Base-by-base conservation (phyloP, 2,329 filamentous ascomycete species). In the Emericellopsis atlantica region DNA sequence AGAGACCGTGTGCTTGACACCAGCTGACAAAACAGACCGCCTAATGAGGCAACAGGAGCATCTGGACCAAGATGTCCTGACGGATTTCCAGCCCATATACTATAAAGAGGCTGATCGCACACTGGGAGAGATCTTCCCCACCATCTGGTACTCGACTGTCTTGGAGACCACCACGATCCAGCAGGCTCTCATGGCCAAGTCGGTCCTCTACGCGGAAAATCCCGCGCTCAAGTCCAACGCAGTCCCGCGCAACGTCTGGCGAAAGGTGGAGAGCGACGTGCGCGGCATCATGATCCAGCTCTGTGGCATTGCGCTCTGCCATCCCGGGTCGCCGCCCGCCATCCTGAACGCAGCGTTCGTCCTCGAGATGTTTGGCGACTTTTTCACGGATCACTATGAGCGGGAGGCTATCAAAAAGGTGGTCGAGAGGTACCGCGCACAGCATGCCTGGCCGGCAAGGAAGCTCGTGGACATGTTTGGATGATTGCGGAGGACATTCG, bases 351-450 rank as follows among this genome's bases (percentile, higher is more conserved):
- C 61, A 0, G 58, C 57, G 0, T 58, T 64, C 31, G 59, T 60
- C 5, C 62, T 64, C 44, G 58, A 63, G 48, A 43, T 64, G n/a
- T 64, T 64, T 22, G 59, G 60, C 1, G 61, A 64, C 39, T 64
- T 61, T 37, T 64, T 64, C 44, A 63, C 60, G 2, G 61, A 64
- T 40, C 51, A 49, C 9, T 63, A 61, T 36, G 61, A 64, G 43
- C 50, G 60, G 1, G 48, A 49, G 16, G 61, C 60, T 1, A 42
- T 64, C 49, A 55, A 56, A 14, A 60, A 52, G 0, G 64, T 64
- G 4, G 59, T 61, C 5, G 66, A 69, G 38, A 66, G 60, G 37
- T 70, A 69, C 41, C 59, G 60, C 6, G 65, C 65, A 37, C 54
- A 59, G 12, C 55, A 59, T 22, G 61, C 61, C 1, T 64, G 61